Base-by-base conservation (phyloP, 495 filamentous ascomycete genomes). In the Hypoxylon fragiforme region DNA sequence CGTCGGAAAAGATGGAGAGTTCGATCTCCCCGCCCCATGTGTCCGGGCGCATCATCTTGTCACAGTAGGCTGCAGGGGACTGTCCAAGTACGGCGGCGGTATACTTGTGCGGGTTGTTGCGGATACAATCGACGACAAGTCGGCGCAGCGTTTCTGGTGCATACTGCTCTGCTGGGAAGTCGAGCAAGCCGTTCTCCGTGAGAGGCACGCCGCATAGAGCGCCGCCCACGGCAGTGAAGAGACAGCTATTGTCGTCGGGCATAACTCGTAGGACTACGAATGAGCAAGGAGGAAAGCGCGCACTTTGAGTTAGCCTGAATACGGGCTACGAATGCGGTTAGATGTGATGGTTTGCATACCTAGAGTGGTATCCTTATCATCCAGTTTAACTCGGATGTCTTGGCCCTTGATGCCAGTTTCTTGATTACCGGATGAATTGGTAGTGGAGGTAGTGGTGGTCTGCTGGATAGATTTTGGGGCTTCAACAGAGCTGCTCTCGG, bases 21-120 rank as follows among this genome's bases (percentile, higher is more conserved):
- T 98, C 94, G 52, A 97, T 97, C 2, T 80, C 89, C 16, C 94
- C 94, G 32, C 94, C 94, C 94, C 94, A 98, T 0, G 86, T 85
- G 59, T 87, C 83, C 47, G 85, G 82, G 22, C 83, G 84, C 60
- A 85, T 81, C 50, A 98, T 95, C 80, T 90, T 90, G n/a, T 75
- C 68, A 63, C 89, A 94, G 69, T 98, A 98, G 2, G 83, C 79
- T 32, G 88, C 77, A 1, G 88, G 87, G 15, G 78, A 74, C 53
- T 85, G 81, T 38, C 91, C 91, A 2, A 98, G 76, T 19, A 96
- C 83, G 1, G 80, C 92, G 42, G 85, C 79, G 19, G 75, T 82
- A 70, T 92, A 97, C 14, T 83, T 70, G 0, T 83, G 77, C 1
- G 85, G 84, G 37, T 96, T 78, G 0, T 71, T 72, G 53, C 89